Percentiles rank a stretch among this genome's conserved stretches.
These are phyloP conservation scores for Delonix regia DNA, from an alignment of 306 rosid species.

Conservation along the genomic window DNA sequence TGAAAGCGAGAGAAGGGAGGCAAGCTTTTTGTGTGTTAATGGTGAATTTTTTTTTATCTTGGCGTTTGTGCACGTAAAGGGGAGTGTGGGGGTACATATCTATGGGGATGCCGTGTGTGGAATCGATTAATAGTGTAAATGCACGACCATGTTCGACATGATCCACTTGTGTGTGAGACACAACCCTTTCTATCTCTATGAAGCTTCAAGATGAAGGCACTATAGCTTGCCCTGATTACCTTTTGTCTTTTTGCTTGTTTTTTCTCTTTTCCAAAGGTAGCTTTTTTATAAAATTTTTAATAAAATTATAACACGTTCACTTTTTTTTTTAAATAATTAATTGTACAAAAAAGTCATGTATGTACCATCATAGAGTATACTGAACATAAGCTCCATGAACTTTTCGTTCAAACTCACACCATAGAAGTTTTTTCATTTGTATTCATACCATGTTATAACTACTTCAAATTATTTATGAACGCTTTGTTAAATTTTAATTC, in stretches of 20 bases:
- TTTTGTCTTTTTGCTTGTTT: constrained; percentile 6
- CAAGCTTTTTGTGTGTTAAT: constrained; percentile 65
- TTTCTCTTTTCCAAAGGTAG: neutral
- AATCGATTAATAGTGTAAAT: constrained; percentile 4
- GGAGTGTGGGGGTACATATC: constrained; percentile 8
- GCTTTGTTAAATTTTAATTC: neutral
- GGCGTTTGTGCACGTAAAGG: constrained; percentile 59
- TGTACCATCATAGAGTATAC: neutral
- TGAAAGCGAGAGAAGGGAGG: constrained; percentile 43
- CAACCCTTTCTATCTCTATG: constrained; percentile 45
- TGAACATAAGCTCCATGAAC: neutral
- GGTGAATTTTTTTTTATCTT: constrained; percentile 61
- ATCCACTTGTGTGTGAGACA: constrained; percentile 27
- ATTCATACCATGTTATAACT: neutral
- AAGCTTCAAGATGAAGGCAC: constrained; percentile 50
- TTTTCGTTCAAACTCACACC: neutral
- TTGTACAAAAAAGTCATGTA: neutral
- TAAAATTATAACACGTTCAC: too few relatives aligned
- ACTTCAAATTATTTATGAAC: neutral
- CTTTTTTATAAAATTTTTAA: neutral
- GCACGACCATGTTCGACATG: constrained; percentile 25
- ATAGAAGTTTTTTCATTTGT: neutral
- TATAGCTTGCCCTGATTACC: neutral
- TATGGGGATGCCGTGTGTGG: constrained; percentile 15
- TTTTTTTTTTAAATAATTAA: too few relatives aligned